These are phyloP conservation scores for Globisporangium sylvaticum DNA, from an alignment of 352 stramenopile genomes.

Conservation along the genomic window DNA sequence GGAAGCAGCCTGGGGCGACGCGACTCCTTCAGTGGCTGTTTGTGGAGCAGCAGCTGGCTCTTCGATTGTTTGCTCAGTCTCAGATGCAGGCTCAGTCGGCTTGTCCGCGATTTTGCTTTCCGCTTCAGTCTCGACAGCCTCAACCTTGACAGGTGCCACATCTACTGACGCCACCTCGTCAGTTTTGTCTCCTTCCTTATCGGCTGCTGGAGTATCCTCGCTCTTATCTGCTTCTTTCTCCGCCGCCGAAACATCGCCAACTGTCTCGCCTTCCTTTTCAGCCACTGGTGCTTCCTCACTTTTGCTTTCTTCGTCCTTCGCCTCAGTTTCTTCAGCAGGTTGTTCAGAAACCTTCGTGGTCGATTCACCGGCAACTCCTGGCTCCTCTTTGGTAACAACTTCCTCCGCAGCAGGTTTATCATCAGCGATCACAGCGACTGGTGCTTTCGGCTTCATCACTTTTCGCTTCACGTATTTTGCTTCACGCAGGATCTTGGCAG, in stretches of 20 bases:
- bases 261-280: neutral
- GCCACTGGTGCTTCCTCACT: neutral
- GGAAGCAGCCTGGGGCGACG: neutral
- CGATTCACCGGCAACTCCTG: neutral
- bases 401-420: neutral
- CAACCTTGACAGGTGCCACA: neutral
- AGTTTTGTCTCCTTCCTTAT: neutral
- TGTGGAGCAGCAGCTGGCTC: neutral
- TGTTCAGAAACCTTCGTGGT: neutral
- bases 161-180: neutral
- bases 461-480: conserved; percentile 24
- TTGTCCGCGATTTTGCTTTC: neutral
- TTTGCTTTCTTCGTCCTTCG: conserved; percentile 11
- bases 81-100: neutral
- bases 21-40: conserved; percentile 3
- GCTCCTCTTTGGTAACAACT: neutral
- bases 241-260: neutral
- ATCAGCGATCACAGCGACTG: neutral
- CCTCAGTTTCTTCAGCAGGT: neutral
- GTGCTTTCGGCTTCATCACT: conserved; percentile 11
- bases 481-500: conserved; percentile 14
- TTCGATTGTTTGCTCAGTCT: neutral
- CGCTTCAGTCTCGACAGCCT: neutral
- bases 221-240: neutral
- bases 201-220: neutral